Evolutionary conservation across 208 protist genomes (phyloP).

Genomic region (Crithidia expoeki): DNA sequence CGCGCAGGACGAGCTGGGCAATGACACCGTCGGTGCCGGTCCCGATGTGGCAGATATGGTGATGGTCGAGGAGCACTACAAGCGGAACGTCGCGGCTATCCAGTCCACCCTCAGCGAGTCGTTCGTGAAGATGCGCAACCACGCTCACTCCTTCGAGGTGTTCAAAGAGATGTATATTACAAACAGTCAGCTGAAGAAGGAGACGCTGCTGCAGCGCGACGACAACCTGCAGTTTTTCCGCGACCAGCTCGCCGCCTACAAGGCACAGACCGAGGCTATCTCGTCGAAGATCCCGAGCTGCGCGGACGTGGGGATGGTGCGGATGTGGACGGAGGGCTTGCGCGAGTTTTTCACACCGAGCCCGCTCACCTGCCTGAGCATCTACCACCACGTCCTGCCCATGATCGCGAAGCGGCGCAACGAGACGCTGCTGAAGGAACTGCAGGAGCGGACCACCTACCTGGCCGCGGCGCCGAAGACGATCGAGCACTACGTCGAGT

Average conservation of each 20-base stretch:
- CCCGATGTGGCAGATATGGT: slow-evolving; percentile 93
- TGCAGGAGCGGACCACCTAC: slow-evolving; percentile 84
- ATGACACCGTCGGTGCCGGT: slow-evolving; percentile 61
- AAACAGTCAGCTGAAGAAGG: slow-evolving; percentile 76
- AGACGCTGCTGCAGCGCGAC: slow-evolving; percentile 55
- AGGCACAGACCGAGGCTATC: slow-evolving; percentile 87
- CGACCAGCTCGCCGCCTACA: slow-evolving; percentile 84
- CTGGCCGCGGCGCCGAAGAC: slow-evolving; percentile 84
- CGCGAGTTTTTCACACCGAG: slow-evolving; percentile 93
- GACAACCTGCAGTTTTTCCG: slow-evolving; percentile 89
- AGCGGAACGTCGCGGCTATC: slow-evolving; percentile 75
- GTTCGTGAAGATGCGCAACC: slow-evolving; percentile 85
- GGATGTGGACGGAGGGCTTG: slow-evolving; percentile 80
- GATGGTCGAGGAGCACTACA: slow-evolving; percentile 87
- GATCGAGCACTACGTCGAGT: slow-evolving; percentile 94
- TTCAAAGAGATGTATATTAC: slow-evolving; percentile 91
- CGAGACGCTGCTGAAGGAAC: slow-evolving; percentile 82
- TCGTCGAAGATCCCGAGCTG: slow-evolving; percentile 83
- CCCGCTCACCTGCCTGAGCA: slow-evolving; percentile 83
- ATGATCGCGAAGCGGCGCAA: slow-evolving; percentile 90
- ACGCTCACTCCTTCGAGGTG: slow-evolving; percentile 78
- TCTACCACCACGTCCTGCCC: slow-evolving; percentile 91
- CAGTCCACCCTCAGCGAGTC: slow-evolving; percentile 62
- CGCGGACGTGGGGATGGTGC: slow-evolving; percentile 89
- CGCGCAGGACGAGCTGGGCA: slow-evolving; percentile 65